phyloP scores from a whole-genome alignment of 169 alveolate species.

The Cardiosporidium cionae region DNA sequence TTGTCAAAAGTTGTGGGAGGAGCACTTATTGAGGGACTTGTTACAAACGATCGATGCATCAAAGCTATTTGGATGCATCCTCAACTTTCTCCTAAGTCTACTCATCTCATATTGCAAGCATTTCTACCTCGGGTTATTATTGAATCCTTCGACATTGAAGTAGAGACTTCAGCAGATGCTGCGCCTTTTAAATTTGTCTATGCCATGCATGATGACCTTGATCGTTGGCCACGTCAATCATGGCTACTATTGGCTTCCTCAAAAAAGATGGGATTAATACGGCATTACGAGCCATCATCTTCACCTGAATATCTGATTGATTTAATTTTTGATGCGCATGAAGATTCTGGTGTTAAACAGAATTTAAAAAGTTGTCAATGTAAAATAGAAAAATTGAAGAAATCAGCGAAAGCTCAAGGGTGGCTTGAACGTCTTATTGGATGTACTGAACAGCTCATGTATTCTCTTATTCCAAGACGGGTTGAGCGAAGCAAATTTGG shows the following conservation, averaged over 20 bases:
- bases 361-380: background rate
- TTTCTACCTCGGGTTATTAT: conserved; percentile 44
- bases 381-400: background rate
- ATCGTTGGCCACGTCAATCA: conserved; percentile 41
- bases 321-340: background rate
- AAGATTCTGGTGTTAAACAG: background rate
- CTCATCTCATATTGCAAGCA: conserved; percentile 41
- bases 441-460: background rate
- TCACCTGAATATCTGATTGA: background rate
- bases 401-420: background rate
- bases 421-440: background rate
- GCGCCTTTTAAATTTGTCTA: conserved; percentile 30
- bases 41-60: conserved; percentile 45
- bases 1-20: conserved; percentile 42
- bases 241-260: conserved; percentile 38
- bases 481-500: background rate
- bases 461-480: background rate
- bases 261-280: conserved; percentile 37
- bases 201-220: conserved; percentile 42
- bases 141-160: conserved; percentile 20
- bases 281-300: conserved; percentile 47
- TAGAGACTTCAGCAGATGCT: conserved; percentile 26
- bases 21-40: conserved; percentile 44
- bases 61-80: conserved; percentile 53
- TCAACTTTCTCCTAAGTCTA: conserved; percentile 29